A percentile compares a stretch with the other conserved stretches of the same genome.
Conservation (phyloP, 306 rosid genomes). For the Vigna mungo region DNA sequence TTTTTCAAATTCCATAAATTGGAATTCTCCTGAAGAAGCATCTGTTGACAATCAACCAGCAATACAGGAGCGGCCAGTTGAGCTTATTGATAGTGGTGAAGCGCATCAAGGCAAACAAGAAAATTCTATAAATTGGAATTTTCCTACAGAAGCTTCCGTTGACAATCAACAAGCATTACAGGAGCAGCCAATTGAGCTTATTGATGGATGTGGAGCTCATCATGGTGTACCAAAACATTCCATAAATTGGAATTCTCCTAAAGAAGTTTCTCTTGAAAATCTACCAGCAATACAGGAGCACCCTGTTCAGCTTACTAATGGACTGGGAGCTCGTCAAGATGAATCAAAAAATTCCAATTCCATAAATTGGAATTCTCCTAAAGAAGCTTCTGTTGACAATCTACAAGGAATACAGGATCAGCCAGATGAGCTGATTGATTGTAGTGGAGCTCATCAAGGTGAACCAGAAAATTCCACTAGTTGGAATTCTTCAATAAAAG, state of each 20-base stretch:
- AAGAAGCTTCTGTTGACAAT: slow-evolving; percentile 38
- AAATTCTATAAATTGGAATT: slow-evolving; percentile 42
- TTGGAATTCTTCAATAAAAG: background rate
- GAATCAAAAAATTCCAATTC: slow-evolving; percentile 39
- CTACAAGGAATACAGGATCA: slow-evolving; percentile 42
- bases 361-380: slow-evolving; percentile 35
- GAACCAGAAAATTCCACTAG: background rate
- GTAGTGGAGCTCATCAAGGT: background rate
- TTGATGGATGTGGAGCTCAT: slow-evolving; percentile 50
- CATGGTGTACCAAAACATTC: slow-evolving; percentile 39
- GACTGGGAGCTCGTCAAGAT: slow-evolving; percentile 45
- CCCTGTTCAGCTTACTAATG: slow-evolving; percentile 45
- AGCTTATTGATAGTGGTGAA: slow-evolving; percentile 50
- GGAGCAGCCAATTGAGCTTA: slow-evolving; percentile 46
- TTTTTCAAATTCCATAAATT: slow-evolving; percentile 44
- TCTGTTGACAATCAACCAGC: slow-evolving; percentile 40
- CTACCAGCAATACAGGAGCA: slow-evolving; percentile 41
- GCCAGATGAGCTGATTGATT: slow-evolving; percentile 40
- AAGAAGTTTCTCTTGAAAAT: slow-evolving; percentile 36
- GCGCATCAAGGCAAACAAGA: slow-evolving; percentile 40
- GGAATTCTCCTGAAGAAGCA: slow-evolving; percentile 37
- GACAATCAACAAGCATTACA: slow-evolving; percentile 40
- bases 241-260: slow-evolving; percentile 37
- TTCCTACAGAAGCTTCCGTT: slow-evolving; percentile 39
- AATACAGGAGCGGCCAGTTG: slow-evolving; percentile 42